Evolutionary conservation across 176 grass and related monocot species (phyloP), one percentile per base, ranked within the genome.

Genomic region (Bothriochloa decipiens): DNA sequence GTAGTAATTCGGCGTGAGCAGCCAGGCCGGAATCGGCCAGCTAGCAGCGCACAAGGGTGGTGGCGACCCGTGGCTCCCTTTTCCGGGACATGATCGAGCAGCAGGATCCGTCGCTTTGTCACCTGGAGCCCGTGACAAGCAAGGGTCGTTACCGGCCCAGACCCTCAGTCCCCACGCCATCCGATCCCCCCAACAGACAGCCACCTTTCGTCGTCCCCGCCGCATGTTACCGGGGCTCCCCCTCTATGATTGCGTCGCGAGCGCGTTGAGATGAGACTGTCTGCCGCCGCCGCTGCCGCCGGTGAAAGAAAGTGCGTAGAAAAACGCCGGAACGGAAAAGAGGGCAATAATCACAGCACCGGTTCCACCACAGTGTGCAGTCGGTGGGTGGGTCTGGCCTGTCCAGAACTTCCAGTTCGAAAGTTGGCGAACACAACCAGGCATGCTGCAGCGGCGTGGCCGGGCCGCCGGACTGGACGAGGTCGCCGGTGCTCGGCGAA

Each of bases 61-160:
- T 46, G 39, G n/a, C 46, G 50, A 27, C 42, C 65, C 14, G 17
- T n/a, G 79, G 83, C 69, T 14, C n/a, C 63, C 62, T 76, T 83
- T 76, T 16, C 1, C 50, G 32, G 47, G 17, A 84, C 89, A 91
- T 39, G 49, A 87, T 91, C 81, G 25, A 15, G 81, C 76, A 62
- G 84, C 80, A 87, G 85, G 89, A 87, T 81, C 75, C 52, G 40
- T 25, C 0, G 79, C 79, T 36, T 72, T 81, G 85, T 81, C 81
- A 80, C 75, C 47, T 83, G 84, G 68, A 83, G 84, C 81, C 85
- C 80, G 75, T 81, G 81, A 87, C 64, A 87, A 84, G 89, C 55
- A 70, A 87, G 8, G 88, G 79, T 82, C 14, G 83, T 78, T 76
- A 14, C 29, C 29, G 29, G 83, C 70, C 46, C 52, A 26, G 16